Evolutionary conservation across 805 yeast genomes (phyloP).

Genomic region (Blastobotrys mokoenaii): DNA sequence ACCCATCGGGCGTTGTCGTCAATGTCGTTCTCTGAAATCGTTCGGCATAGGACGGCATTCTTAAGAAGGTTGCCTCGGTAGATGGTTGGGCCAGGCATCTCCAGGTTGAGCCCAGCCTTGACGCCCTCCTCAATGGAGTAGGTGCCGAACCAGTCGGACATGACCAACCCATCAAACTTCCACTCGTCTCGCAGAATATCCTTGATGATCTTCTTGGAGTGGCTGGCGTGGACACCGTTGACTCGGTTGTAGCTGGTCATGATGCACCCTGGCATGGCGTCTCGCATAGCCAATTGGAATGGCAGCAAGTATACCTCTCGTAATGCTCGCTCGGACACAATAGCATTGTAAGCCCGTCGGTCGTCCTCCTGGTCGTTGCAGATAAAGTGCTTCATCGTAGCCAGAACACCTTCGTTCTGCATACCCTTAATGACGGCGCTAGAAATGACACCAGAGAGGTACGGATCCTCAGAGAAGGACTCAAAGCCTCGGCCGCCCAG

Average conservation of each 20-base stretch:
- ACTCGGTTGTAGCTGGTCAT: slow-evolving; percentile 60
- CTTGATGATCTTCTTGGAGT: slow-evolving; percentile 37
- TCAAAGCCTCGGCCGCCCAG: slow-evolving; percentile 58
- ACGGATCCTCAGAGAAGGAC: slow-evolving; percentile 54
- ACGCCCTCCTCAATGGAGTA: slow-evolving; percentile 40
- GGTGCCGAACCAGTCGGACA: slow-evolving; percentile 57
- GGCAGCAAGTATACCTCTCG: slow-evolving; percentile 59
- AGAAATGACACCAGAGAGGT: slow-evolving; percentile 38
- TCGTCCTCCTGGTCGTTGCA: slow-evolving; percentile 56
- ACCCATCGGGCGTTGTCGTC: slow-evolving; percentile 42
- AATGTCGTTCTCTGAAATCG: slow-evolving; percentile 33
- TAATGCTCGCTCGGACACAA: slow-evolving; percentile 49
- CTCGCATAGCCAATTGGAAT: slow-evolving; percentile 50
- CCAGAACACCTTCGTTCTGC: slow-evolving; percentile 42
- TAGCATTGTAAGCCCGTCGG: slow-evolving; percentile 39
- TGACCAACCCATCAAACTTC: slow-evolving; percentile 44
- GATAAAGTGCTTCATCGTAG: slow-evolving; percentile 54
- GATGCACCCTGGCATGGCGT: slow-evolving; percentile 43
- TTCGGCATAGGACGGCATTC: slow-evolving; percentile 36
- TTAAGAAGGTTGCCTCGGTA: slow-evolving; percentile 35
- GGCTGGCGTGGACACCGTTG: slow-evolving; percentile 51
- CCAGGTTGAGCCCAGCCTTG: slow-evolving; percentile 51
- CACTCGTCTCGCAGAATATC: slow-evolving; percentile 45
- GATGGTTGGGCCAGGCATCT: slow-evolving; percentile 57
- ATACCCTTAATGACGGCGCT: slow-evolving; percentile 46